Base-by-base conservation (phyloP, 352 stramenopile genomes). In the Pythium folliculosum region DNA sequence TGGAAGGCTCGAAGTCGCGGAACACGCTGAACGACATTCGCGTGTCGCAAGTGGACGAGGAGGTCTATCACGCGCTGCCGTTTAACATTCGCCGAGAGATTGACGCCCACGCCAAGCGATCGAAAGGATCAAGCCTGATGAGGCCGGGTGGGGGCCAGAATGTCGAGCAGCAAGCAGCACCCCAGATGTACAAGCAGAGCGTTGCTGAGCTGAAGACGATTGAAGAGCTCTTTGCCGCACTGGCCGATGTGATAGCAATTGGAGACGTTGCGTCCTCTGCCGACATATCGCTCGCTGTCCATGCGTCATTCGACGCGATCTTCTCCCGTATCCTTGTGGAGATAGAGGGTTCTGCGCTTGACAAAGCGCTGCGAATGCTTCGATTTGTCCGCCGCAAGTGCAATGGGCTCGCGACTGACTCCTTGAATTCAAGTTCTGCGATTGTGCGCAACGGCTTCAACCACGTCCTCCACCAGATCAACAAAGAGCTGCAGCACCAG, bases 11-110 rank as follows among this genome's bases (percentile, higher is more conserved):
- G 3, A 38, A 64, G 48, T 10, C 22, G 23, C 22, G 10, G 4
- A 43, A 81, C 23, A 70, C 79, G 2, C 65, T 94, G 5, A 76
- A 94, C 59, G 82, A 92, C 38, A 85, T 92, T 55, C 76, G 69
- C 13, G 76, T 92, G 63, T 95, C 88, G 5, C 88, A 94, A 76
- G 78, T 95, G 4, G 88, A 95, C 54, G 76, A 77, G 5, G 78
- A 91, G 45, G 84, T 95, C 8, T 92, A 93, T 49, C 59, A 91
- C 38, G 78, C 83, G 19, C 70, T 95, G 6, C 88, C 88, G 5
- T 77, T 90, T 10, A 35, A 63, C 0, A 83, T 95, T 54, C 86
- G 80, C 16, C 80, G 78, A 65, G 88, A 95, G 44, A 87, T 95
- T 38, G 76, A 90, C 59, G 71, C 73, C 25, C 73, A 89, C 58